phyloP scores from a whole-genome alignment of 2,329 filamentous ascomycete genomes.

The Cladosporium cucumerinum region DNA sequence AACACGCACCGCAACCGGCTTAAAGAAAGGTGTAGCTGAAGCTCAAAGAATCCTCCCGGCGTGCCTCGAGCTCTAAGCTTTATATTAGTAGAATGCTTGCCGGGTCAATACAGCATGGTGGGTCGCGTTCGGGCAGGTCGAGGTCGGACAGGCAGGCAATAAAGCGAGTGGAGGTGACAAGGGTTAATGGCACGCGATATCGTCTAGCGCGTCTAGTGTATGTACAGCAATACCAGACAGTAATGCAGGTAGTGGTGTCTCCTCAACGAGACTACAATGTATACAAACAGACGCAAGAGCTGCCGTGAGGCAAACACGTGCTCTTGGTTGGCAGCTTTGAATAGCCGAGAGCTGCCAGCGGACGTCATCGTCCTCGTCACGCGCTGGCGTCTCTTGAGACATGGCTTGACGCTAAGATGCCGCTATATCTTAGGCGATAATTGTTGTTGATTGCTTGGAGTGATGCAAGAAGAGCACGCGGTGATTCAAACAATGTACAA shows the following conservation, averaged over 20 bases:
- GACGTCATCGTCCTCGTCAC: neutral
- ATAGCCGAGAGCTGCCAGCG: neutral
- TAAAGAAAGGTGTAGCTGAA: neutral
- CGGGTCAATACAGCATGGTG: neutral
- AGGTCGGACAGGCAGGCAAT: neutral
- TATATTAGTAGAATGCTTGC: neutral
- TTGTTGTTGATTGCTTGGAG: neutral
- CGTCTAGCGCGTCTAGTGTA: neutral
- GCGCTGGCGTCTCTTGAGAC: neutral
- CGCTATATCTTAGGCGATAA: neutral
- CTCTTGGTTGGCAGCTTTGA: neutral
- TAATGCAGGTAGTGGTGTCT: neutral
- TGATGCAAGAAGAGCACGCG: neutral
- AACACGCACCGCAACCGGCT: too few species aligned
- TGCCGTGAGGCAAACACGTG: neutral
- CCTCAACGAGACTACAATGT: neutral
- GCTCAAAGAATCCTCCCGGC: neutral
- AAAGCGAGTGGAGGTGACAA: neutral
- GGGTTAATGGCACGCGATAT: neutral
- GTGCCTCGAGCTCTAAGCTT: neutral
- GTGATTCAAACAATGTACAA: neutral
- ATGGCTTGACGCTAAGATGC: neutral
- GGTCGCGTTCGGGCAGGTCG: neutral
- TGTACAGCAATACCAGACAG: neutral
- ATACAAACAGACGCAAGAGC: neutral